Conservation (phyloP, 2,329 filamentous ascomycete genomes). For the Ceratocystis eucalypticola region DNA sequence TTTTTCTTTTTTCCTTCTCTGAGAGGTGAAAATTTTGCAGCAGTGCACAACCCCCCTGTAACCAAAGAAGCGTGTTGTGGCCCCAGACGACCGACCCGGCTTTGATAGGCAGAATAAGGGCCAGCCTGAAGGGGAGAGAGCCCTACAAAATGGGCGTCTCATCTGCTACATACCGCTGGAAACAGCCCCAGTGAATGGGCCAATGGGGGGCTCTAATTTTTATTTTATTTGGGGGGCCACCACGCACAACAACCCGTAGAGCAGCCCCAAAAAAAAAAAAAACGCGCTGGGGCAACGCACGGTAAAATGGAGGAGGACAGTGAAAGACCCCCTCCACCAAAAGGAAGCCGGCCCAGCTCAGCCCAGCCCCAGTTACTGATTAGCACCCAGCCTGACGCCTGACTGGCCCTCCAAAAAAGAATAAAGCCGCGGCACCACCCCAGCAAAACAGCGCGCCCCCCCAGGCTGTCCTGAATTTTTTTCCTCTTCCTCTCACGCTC, state of each 20-base stretch:
- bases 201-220: neutral
- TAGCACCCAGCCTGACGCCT: slow-evolving; percentile 14
- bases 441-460: slow-evolving; percentile 15
- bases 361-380: slow-evolving; percentile 16
- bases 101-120: neutral
- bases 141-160: neutral
- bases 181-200: neutral
- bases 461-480: slow-evolving; percentile 15
- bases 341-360: neutral
- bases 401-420: slow-evolving; percentile 17
- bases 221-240: neutral
- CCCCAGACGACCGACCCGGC: neutral
- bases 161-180: neutral
- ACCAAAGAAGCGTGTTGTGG: neutral
- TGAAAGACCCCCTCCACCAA: neutral
- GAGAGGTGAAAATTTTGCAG: slow-evolving; percentile 12
- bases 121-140: neutral
- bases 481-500: slow-evolving; percentile 17
- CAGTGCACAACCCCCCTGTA: slow-evolving; percentile 7
- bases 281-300: neutral
- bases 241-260: neutral
- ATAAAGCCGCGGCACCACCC: slow-evolving; percentile 18
- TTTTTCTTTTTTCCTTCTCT: neutral
- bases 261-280: no score
- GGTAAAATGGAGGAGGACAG: neutral